phyloP scores from a whole-genome alignment of 305 asterid genomes.

The Nicotiana rustica region DNA sequence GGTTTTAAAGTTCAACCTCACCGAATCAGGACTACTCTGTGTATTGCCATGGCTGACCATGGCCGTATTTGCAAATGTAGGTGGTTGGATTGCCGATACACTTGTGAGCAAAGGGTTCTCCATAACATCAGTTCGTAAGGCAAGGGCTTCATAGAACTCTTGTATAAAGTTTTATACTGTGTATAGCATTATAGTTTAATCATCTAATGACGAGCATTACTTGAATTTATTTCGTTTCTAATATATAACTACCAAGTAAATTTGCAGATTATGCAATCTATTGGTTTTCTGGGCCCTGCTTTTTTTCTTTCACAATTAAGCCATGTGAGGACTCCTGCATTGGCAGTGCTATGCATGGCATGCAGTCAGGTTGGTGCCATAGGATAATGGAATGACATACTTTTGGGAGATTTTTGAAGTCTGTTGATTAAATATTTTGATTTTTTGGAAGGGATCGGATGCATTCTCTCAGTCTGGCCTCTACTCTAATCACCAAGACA shows the following conservation, averaged over 20 bases:
- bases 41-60: slow-evolving; percentile 69
- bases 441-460: slow-evolving; percentile 77
- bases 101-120: slow-evolving; percentile 65
- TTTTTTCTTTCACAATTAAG: slow-evolving; percentile 84
- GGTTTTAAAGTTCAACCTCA: slow-evolving; percentile 70
- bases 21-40: slow-evolving; percentile 63
- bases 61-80: slow-evolving; percentile 64
- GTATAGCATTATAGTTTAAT: not conserved
- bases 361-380: slow-evolving; percentile 83
- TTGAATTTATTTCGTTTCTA: not conserved
- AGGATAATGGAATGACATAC: slow-evolving; percentile 23
- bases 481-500: slow-evolving; percentile 98
- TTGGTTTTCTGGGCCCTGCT: slow-evolving; percentile 96
- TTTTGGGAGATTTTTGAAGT: slow-evolving; percentile 27
- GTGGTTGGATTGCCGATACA: slow-evolving; percentile 71
- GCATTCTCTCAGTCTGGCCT: slow-evolving; percentile 99
- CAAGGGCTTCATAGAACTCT: slow-evolving; percentile 44
- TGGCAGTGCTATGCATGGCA: slow-evolving; percentile 97
- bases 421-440: not conserved
- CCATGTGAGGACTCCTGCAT: slow-evolving; percentile 83
- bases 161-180: not conserved
- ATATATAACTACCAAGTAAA: slow-evolving; percentile 27
- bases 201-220: not conserved
- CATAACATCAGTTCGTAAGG: slow-evolving; percentile 79
- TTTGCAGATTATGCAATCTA: slow-evolving; percentile 90